Base-by-base conservation (phyloP, 306 rosid species). In the Dryas alaskensis region DNA sequence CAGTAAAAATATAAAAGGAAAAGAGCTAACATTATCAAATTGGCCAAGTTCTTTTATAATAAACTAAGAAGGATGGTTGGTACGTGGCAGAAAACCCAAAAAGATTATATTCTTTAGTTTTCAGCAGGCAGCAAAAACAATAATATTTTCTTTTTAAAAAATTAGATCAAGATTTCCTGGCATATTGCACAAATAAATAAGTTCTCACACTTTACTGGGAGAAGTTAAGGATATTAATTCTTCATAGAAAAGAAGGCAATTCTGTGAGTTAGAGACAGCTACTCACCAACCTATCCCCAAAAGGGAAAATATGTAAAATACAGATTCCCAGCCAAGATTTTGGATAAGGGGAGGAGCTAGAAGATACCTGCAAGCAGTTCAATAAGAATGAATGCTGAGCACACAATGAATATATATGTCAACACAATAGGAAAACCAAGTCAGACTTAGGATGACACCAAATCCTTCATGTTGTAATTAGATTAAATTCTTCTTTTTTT, bases 271-370 rank as follows among this genome's bases (percentile, higher is more conserved):
- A 59, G 78, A 78, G 53, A 67, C 60, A 48, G 70, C 76, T 40
- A 84, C 97, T 87, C 81, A 94, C 99, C 99, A 94, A 78, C 86
- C 89, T 73, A 92, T 55, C 69, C 99, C 99, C 42, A 89, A 74
- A 73, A 87, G 44, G 59, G 95, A 96, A 80, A 94, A 94, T 69
- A 88, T 53, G 84, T 88, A 94, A 83, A 94, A 94, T 11, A 94
- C 99, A 8, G 92, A 94, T 81, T 75, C 99, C 97, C 97, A 94
- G 69, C 99, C 96, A 76, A 89, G 66, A 80, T 78, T 92, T 85
- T 94, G 92, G 76, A 94, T 94, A 55, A 94, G 83, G 11, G 97
- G 88, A 74, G 99, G 99, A 78, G 99, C 95, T 73, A 94, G 79
- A 81, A 94, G 95, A 81, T 88, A 89, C 89, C 99, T 91, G 97